Evolutionary conservation across 345 rosid species (phyloP), one percentile per base, ranked within the genome.

Genomic region (Eucalyptus grandis): DNA sequence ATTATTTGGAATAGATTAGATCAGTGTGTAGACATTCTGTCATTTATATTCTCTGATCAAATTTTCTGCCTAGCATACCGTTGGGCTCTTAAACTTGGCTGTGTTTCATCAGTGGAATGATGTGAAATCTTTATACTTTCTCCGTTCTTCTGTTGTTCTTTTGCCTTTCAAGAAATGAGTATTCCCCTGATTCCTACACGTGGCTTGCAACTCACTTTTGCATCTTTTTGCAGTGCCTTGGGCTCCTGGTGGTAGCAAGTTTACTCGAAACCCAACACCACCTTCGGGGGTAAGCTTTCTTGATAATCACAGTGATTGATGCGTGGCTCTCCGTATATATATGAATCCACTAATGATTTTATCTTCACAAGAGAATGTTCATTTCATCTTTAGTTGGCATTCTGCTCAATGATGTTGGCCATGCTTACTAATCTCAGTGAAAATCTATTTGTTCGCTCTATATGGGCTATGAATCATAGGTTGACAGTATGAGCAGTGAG

Each of bases 191-290:
- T 31, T 87, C 83, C 83, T 77, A 37, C 21, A 77, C 10, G 4
- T 86, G 62, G 50, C 51, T 46, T 51, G 44, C 82, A 65, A 53
- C 90, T 92, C 60, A 88, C 88, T 56, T 82, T n/a, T 88, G 31
- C 92, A 89, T 87, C 91, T 87, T 87, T 62, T 50, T 90, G 90
- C 96, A 97, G 99, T 98, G 93, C 98, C 99, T 49, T 96, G 99
- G 99, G 99, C 99, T 94, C 99, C 99, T 88, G 99, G 98, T 87
- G 99, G 99, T 91, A 89, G 95, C 88, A 97, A 97, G 95, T 98
- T 98, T 91, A 94, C 95, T 91, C 93, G 99, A 91, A 98, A 98
- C 92, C 99, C 98, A n/a, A 89, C 94, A 86, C 99, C 99, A 17
- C 99, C 99, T 91, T 81, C 92, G 56, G 99, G 98, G 98, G 99